Base-by-base conservation (phyloP, 768 basidiomycete genomes). In the Panaeolus papilionaceus region DNA sequence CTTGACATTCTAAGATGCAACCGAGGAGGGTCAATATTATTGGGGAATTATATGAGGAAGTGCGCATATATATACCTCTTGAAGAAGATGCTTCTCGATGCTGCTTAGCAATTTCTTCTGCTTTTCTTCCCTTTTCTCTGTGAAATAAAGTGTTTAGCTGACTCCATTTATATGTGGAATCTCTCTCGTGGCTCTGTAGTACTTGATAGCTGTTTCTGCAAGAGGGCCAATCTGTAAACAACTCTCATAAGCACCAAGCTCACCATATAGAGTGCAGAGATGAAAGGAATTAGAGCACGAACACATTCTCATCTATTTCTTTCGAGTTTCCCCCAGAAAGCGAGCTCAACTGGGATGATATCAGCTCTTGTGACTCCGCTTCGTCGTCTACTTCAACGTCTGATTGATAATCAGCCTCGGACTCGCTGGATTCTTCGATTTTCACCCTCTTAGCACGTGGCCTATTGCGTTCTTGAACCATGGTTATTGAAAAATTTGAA, bases 101-200 rank as follows among this genome's bases (percentile, higher is more conserved):
- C 37, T 28, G 37, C 68, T 64, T 0, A 75, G 58, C 18, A 75
- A 64, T 42, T 72, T 73, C 64, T 72, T 73, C 47, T 75, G 72
- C 51, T 68, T 70, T 45, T 71, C 70, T 12, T 44, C 62, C 64
- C 37, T 67, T 45, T 74, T 71, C 40, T 68, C 65, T 68, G 62
- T 28, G 12, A 37, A 37, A 4, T 3, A 2, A 11, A 12, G 12
- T 12, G 33, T 58, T 58, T 16, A 58, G 12, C 14, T 28, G 14
- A 1, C 16, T 4, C 12, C 9, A 8, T 33, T 14, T 12, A 0
- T 23, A n/a, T 33, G 7, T 58, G 28, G 28, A 12, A 33, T 5
- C 33, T 33, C 33, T 33, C 33, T 3, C 33, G 33, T 33, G 33
- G 5, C 33, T 33, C 3, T 33, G 14, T 28, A 58, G 28, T 58